phyloP scores from a whole-genome alignment of 2,329 filamentous ascomycete species.

The Calycina herbarum region DNA sequence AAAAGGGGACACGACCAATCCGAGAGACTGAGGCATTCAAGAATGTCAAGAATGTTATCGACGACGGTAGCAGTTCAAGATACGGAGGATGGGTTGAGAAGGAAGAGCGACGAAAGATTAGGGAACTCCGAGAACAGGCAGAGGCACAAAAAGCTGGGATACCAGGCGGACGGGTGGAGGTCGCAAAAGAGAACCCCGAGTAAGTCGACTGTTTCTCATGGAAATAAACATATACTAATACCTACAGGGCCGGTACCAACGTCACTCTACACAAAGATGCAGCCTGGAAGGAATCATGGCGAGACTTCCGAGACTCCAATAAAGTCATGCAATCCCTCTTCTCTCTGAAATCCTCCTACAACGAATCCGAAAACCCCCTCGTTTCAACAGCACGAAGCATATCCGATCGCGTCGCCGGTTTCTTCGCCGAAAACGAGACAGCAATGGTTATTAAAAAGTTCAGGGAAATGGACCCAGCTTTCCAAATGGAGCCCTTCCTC shows the following conservation, averaged over 20 bases:
- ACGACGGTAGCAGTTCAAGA: slow-evolving; percentile 92
- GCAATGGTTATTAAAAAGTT: slow-evolving; percentile 98
- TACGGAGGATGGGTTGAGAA: slow-evolving; percentile 98
- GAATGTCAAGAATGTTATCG: slow-evolving; percentile 91
- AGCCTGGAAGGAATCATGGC: slow-evolving; percentile 98
- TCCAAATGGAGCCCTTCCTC: slow-evolving; percentile 93
- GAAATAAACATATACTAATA: slow-evolving; percentile 31
- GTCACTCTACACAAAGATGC: slow-evolving; percentile 95
- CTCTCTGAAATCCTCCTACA: slow-evolving; percentile 80
- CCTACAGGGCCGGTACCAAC: slow-evolving; percentile 82
- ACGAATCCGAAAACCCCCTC: slow-evolving; percentile 95
- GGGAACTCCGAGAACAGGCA: slow-evolving; percentile 72
- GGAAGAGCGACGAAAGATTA: slow-evolving; percentile 81
- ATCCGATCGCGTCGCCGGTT: slow-evolving; percentile 87
- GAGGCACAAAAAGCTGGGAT: slow-evolving; percentile 44
- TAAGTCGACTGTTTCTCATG: slow-evolving; percentile 50
- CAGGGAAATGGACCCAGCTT: slow-evolving; percentile 89
- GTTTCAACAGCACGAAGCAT: slow-evolving; percentile 89
- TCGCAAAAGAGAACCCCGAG: slow-evolving; percentile 82
- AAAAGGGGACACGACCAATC: slow-evolving; percentile 93
- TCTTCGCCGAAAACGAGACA: slow-evolving; percentile 98
- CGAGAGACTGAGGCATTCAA: slow-evolving; percentile 94
- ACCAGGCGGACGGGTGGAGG: slow-evolving; percentile 52
- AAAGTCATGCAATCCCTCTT: slow-evolving; percentile 87
- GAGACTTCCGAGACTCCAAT: slow-evolving; percentile 87